A percentile compares a stretch with the other conserved stretches of the same genome.
Conservation (phyloP, 1,284 basidiomycete species). For the Ceratobasidium sp. region DNA sequence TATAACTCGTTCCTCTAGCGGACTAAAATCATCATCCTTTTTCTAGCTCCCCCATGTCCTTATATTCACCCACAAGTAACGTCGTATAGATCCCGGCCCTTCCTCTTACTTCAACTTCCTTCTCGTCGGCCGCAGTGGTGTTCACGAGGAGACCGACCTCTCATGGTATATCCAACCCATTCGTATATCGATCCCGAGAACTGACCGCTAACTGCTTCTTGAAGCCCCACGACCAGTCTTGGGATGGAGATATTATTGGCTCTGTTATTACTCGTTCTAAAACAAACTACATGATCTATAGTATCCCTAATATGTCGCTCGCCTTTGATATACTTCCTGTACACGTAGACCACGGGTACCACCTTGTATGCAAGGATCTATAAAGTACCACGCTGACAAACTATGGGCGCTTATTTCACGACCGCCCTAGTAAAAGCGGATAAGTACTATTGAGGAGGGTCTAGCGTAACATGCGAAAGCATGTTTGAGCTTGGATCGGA, state of each 20-base stretch:
- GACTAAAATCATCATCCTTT: constrained; percentile 16
- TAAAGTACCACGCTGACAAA: too few species aligned
- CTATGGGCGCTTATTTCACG: too few species aligned
- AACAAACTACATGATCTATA: too few species aligned
- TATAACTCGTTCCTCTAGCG: constrained; percentile 1
- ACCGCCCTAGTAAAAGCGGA: too few species aligned
- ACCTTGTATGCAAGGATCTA: too few species aligned
- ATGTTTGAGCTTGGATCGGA: too few species aligned
- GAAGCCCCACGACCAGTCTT: constrained; percentile 43
- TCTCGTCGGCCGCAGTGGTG: constrained; percentile 49
- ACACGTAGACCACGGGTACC: too few species aligned
- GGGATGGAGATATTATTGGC: constrained; percentile 46
- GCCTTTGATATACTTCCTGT: too few species aligned
- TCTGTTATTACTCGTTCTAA: too few species aligned
- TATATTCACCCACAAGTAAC: constrained; percentile 32
- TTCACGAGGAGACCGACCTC: constrained; percentile 48
- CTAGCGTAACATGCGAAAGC: too few species aligned
- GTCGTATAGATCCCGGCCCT: constrained; percentile 24
- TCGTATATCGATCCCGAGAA: constrained; percentile 2
- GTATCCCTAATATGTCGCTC: too few species aligned
- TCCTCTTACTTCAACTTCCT: constrained; percentile 48
- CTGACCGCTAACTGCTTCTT: constrained; percentile 46
- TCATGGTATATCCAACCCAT: constrained; percentile 44
- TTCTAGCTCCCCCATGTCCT: not conserved
- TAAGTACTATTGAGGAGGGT: too few species aligned